Evolutionary conservation across 2,329 filamentous ascomycete genomes (phyloP).

Genomic region (Claviceps sp.): DNA sequence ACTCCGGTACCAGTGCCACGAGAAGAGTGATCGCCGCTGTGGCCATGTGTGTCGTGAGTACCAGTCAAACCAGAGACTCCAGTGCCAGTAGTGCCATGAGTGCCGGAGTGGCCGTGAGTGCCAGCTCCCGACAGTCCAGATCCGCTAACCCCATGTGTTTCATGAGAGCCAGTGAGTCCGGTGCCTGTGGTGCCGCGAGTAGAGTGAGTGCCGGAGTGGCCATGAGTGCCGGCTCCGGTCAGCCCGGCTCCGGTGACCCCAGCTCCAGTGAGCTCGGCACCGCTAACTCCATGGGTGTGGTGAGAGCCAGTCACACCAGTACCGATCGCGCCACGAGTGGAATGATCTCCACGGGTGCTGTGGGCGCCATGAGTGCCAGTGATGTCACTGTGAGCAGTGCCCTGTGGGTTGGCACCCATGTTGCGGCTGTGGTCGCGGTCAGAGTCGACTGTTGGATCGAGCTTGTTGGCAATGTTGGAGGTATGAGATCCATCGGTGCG

Average conservation of each 20-base stretch:
- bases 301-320: too few species aligned
- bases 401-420: slow-evolving; percentile 20
- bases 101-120: slow-evolving; percentile 9
- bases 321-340: slow-evolving; percentile 2
- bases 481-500: slow-evolving; percentile 31
- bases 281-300: too few species aligned
- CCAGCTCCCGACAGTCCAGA: slow-evolving; percentile 1
- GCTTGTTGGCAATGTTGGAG: slow-evolving; percentile 34
- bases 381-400: slow-evolving; percentile 1
- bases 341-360: slow-evolving; percentile 11
- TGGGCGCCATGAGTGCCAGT: slow-evolving; percentile 1
- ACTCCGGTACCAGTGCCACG: not conserved
- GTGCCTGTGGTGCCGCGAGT: not conserved
- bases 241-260: too few species aligned
- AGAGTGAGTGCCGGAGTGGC: slow-evolving; percentile 25
- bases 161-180: slow-evolving; percentile 8
- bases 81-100: not conserved
- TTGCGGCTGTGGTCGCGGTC: slow-evolving; percentile 30
- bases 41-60: slow-evolving; percentile 3
- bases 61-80: slow-evolving; percentile 8
- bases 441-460: slow-evolving; percentile 41
- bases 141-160: slow-evolving; percentile 17
- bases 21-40: slow-evolving; percentile 26
- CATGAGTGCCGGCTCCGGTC: slow-evolving; percentile 11
- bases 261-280: too few species aligned